Percentiles rank a stretch among this genome's conserved stretches.
phyloP scores from a whole-genome alignment of 192 early-diverging fungal genomes.

The Rhizophagus clarus region DNA sequence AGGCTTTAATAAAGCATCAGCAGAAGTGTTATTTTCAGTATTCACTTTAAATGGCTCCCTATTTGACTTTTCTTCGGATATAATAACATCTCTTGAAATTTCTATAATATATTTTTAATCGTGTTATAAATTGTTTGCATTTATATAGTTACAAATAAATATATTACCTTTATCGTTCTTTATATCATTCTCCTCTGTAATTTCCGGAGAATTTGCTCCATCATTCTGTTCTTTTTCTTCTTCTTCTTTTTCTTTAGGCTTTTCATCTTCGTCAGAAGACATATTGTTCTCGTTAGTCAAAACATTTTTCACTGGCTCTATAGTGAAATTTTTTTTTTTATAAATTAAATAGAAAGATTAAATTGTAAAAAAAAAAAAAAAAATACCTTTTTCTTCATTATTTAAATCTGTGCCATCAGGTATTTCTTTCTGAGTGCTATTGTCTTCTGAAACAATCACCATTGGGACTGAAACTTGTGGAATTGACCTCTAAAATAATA shows the following conservation, averaged over 20 bases:
- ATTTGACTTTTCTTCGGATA: neutral
- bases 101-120: neutral
- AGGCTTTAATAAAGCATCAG: slow-evolving; percentile 34
- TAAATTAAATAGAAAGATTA: neutral
- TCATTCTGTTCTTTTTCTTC: neutral
- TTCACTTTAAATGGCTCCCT: slow-evolving; percentile 21
- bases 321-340: neutral
- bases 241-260: neutral
- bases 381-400: neutral
- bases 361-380: neutral
- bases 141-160: neutral
- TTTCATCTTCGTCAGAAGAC: neutral
- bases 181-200: neutral
- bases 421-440: neutral
- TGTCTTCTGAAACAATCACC: neutral
- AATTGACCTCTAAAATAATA: no score
- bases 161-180: neutral
- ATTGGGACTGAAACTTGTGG: neutral
- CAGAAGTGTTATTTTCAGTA: slow-evolving; percentile 33
- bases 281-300: no score
- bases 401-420: no score
- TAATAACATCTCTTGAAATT: neutral
- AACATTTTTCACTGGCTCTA: neutral
- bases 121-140: neutral
- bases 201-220: neutral